Conservation (phyloP, 345 rosid genomes). For the Pugionium cornutum region DNA sequence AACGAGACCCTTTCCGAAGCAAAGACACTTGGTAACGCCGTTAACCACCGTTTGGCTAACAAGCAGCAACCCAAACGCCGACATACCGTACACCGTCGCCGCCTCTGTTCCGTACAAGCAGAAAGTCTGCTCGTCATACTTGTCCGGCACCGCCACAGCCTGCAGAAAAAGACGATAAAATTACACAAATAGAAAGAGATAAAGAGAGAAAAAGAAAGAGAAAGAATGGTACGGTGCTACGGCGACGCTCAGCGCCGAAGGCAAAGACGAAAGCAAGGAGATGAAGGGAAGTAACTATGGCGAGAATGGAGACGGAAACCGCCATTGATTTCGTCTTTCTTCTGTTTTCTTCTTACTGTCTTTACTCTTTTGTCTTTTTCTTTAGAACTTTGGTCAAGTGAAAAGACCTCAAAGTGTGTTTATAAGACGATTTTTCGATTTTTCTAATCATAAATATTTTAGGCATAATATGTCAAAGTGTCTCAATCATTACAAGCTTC, state of each 20-base stretch:
- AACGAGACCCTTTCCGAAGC: slow-evolving; percentile 79
- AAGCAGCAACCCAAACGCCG: slow-evolving; percentile 74
- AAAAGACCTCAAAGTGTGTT: slow-evolving; percentile 23
- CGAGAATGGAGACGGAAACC: slow-evolving; percentile 60
- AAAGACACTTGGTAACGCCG: slow-evolving; percentile 86
- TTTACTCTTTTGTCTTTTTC: slow-evolving; percentile 29
- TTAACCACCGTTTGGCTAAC: slow-evolving; percentile 69
- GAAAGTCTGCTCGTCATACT: slow-evolving; percentile 77
- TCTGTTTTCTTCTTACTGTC: not conserved
- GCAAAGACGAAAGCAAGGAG: slow-evolving; percentile 92
- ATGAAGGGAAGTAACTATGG: slow-evolving; percentile 61
- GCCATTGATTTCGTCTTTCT: slow-evolving; percentile 50
- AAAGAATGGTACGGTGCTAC: slow-evolving; percentile 62
- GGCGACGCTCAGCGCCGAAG: slow-evolving; percentile 95
- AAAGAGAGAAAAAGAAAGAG: not conserved
- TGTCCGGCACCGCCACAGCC: slow-evolving; percentile 65
- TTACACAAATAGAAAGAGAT: not conserved
- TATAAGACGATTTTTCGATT: not conserved
- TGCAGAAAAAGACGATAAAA: slow-evolving; percentile 23
- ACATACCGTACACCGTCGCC: slow-evolving; percentile 75
- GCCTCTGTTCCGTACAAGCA: slow-evolving; percentile 80
- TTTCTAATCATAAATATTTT: not conserved
- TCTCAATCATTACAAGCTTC: slow-evolving; percentile 15
- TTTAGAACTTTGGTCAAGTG: slow-evolving; percentile 26
- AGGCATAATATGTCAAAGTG: slow-evolving; percentile 2